phyloP scores from a whole-genome alignment of 345 rosid species.

The Abelmoschus esculentus region DNA sequence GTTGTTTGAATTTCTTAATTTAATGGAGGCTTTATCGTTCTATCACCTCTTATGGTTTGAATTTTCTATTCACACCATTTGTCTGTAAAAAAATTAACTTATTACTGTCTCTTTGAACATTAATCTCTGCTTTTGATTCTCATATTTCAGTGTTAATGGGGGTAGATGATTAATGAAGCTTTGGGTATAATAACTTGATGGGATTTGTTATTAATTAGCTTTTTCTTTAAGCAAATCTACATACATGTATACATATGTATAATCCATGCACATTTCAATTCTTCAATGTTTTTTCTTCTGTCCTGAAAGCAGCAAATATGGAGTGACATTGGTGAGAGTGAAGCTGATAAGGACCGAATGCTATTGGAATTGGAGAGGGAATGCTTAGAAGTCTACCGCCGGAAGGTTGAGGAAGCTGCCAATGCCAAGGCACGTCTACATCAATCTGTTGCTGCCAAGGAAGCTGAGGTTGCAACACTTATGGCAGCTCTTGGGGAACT shows the following conservation, averaged over 20 bases:
- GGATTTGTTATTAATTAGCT: background rate
- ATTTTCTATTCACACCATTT: background rate
- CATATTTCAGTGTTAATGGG: background rate
- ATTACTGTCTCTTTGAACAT: background rate
- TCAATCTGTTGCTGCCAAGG: conserved; percentile 85
- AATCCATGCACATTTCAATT: background rate
- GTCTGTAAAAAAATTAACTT: background rate
- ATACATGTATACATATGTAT: too few relatives aligned
- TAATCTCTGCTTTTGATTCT: background rate
- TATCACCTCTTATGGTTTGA: background rate
- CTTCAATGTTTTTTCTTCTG: background rate
- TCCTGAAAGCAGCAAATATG: conserved; percentile 74
- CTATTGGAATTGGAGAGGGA: conserved; percentile 84
- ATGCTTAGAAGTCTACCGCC: conserved; percentile 79
- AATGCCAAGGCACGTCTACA: conserved; percentile 79
- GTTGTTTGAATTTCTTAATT: background rate
- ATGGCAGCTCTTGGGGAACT: conserved; percentile 81
- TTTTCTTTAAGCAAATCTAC: background rate
- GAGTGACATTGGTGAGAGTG: conserved; percentile 92
- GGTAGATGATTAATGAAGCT: background rate
- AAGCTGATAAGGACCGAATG: conserved; percentile 75
- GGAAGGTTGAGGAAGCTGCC: conserved; percentile 91
- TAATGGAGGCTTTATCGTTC: background rate
- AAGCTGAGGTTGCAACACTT: conserved; percentile 90
- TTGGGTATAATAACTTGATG: background rate